Evolutionary conservation across 2,329 filamentous ascomycete genomes (phyloP).

Genomic region (Catunica adiposa): DNA sequence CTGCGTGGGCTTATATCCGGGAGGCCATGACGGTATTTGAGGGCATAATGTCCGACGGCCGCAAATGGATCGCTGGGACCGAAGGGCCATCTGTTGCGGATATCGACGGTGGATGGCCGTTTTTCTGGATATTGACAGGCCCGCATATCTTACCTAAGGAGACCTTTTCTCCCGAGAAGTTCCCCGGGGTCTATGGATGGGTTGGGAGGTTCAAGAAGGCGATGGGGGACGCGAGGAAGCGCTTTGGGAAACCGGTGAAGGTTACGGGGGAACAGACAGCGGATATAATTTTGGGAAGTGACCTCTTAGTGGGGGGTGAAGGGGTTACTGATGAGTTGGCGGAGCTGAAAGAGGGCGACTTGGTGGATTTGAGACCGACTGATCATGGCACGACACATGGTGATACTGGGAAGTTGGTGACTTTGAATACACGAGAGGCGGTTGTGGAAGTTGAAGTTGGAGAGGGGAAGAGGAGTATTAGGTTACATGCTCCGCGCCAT

Average conservation of each 20-base stretch:
- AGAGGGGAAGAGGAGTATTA: slow-evolving; percentile 27
- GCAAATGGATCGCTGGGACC: slow-evolving; percentile 44
- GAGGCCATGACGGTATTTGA: slow-evolving; percentile 43
- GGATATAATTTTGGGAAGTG: slow-evolving; percentile 27
- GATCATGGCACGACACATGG: slow-evolving; percentile 44
- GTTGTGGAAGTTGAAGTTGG: slow-evolving; percentile 40
- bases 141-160: slow-evolving; percentile 37
- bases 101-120: slow-evolving; percentile 51
- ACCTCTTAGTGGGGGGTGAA: slow-evolving; percentile 28
- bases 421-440: slow-evolving; percentile 35
- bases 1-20: slow-evolving; percentile 38
- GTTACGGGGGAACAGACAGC: slow-evolving; percentile 36
- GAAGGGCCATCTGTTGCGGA: slow-evolving; percentile 42
- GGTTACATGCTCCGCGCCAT: slow-evolving; percentile 45
- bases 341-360: slow-evolving; percentile 32
- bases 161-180: slow-evolving; percentile 33
- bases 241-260: slow-evolving; percentile 25
- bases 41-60: slow-evolving; percentile 47
- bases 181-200: slow-evolving; percentile 48
- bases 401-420: slow-evolving; percentile 39
- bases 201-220: slow-evolving; percentile 40
- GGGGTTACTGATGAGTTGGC: slow-evolving; percentile 25
- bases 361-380: slow-evolving; percentile 42
- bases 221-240: slow-evolving; percentile 26
- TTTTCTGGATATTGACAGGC: slow-evolving; percentile 47